phyloP scores from a whole-genome alignment of 331 rosid genomes.

The Spiraea crenata region DNA sequence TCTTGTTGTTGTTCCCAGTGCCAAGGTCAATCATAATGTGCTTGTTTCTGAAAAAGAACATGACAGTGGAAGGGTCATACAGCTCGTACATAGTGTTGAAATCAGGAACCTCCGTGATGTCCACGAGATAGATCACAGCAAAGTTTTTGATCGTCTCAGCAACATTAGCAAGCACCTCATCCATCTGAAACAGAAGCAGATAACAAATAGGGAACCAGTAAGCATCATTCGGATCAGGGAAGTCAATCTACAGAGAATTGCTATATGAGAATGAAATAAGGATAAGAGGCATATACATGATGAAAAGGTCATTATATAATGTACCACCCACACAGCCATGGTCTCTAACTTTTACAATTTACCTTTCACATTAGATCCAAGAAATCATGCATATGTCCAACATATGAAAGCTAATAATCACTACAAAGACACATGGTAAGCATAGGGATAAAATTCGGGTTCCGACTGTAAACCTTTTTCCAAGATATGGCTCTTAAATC shows the following conservation, averaged over 20 bases:
- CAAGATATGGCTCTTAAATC: too few species aligned
- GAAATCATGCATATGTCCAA: background rate
- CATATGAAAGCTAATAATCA: too few species aligned
- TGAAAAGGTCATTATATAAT: background rate
- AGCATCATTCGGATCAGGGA: background rate
- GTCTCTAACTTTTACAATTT: background rate
- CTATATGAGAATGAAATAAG: background rate
- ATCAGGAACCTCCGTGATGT: constrained; percentile 93
- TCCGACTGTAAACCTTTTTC: too few species aligned
- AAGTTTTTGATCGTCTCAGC: constrained; percentile 84
- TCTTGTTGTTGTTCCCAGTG: constrained; percentile 96
- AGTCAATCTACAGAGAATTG: background rate
- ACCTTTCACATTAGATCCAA: background rate
- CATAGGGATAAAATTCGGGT: too few species aligned
- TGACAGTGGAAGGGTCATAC: constrained; percentile 82
- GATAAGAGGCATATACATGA: background rate
- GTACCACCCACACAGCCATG: background rate
- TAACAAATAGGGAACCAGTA: background rate
- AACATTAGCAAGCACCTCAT: constrained; percentile 83
- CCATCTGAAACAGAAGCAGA: constrained; percentile 50
- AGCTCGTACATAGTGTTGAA: constrained; percentile 95
- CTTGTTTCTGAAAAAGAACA: constrained; percentile 97
- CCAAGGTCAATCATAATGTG: constrained; percentile 99
- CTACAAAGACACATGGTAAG: too few species aligned
- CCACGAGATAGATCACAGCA: constrained; percentile 86